phyloP scores from a whole-genome alignment of 257 asterid species.

The Primulina huaijiensis region DNA sequence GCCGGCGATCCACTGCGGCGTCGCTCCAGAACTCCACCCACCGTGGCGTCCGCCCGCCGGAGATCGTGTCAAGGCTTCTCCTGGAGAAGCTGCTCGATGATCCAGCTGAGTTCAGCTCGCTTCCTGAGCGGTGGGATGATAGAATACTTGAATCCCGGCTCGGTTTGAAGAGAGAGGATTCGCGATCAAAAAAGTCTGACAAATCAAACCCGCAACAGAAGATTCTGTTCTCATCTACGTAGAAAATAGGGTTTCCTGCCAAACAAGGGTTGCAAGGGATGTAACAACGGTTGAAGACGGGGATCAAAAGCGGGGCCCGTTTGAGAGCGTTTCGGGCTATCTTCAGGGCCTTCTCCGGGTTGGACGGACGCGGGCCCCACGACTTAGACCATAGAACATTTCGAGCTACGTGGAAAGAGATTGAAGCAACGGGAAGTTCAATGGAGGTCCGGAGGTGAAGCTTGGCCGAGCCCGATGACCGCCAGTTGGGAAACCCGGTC shows the following conservation, averaged over 20 bases:
- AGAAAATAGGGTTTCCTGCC: slow-evolving; percentile 88
- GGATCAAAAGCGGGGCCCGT: slow-evolving; percentile 80
- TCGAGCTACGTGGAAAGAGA: slow-evolving; percentile 80
- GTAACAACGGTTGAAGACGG: slow-evolving; percentile 82
- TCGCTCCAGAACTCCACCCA: slow-evolving; percentile 99
- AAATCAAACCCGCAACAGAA: slow-evolving; percentile 90
- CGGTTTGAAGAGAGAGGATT: slow-evolving; percentile 44
- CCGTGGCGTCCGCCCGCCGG: slow-evolving; percentile 61
- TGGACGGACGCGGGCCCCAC: slow-evolving; percentile 77
- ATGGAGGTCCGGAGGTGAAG: slow-evolving; percentile 79
- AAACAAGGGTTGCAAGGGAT: slow-evolving; percentile 79
- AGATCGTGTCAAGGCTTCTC: slow-evolving; percentile 49
- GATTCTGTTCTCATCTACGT: slow-evolving; percentile 71
- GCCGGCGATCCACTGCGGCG: slow-evolving; percentile 78
- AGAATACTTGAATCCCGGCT: slow-evolving; percentile 30
- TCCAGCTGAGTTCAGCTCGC: slow-evolving; percentile 41
- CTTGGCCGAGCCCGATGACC: slow-evolving; percentile 65
- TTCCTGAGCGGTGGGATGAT: slow-evolving; percentile 41
- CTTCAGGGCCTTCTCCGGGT: slow-evolving; percentile 70
- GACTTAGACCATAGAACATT: slow-evolving; percentile 83
- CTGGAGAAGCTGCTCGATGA: slow-evolving; percentile 46
- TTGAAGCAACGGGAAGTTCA: slow-evolving; percentile 76
- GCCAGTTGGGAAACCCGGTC: slow-evolving; percentile 94
- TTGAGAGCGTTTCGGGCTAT: slow-evolving; percentile 73
- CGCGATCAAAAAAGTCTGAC: slow-evolving; percentile 82